These are phyloP conservation scores for Sporopachydermia lactativora DNA, from an alignment of 805 yeast species.

Conservation along the genomic window DNA sequence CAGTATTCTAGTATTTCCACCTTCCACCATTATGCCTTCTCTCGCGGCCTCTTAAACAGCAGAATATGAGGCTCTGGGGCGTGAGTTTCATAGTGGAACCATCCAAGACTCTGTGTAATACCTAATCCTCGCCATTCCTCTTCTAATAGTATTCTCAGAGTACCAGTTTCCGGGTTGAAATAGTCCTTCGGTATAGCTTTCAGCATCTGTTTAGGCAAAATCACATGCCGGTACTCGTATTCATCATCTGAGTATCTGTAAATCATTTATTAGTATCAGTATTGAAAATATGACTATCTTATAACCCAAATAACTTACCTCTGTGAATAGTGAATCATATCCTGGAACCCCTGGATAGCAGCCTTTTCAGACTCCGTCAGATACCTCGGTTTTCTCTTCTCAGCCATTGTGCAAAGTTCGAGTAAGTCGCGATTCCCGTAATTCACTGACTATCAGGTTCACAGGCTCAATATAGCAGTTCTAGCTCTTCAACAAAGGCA, in stretches of 20 bases:
- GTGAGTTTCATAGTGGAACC: slow-evolving; percentile 97
- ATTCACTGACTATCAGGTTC: slow-evolving; percentile 32
- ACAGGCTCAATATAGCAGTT: too few relatives aligned
- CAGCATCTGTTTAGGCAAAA: slow-evolving; percentile 91
- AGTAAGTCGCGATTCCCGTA: slow-evolving; percentile 26
- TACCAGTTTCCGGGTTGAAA: slow-evolving; percentile 87
- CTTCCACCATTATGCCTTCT: neutral
- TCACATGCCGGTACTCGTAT: slow-evolving; percentile 91
- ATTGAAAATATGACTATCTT: neutral
- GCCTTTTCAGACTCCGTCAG: slow-evolving; percentile 75
- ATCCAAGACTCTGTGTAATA: slow-evolving; percentile 91
- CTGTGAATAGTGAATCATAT: slow-evolving; percentile 87
- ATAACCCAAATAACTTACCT: slow-evolving; percentile 21
- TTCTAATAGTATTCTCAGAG: slow-evolving; percentile 76
- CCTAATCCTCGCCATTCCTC: slow-evolving; percentile 99
- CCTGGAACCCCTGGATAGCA: slow-evolving; percentile 81
- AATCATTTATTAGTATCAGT: slow-evolving; percentile 5
- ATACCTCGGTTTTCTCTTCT: slow-evolving; percentile 32
- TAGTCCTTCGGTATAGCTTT: slow-evolving; percentile 90
- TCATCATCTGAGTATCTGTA: slow-evolving; percentile 76
- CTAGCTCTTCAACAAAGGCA: too few relatives aligned
- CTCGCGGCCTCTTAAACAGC: slow-evolving; percentile 47
- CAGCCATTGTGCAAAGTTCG: slow-evolving; percentile 12
- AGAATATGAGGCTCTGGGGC: slow-evolving; percentile 98
- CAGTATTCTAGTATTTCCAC: too few relatives aligned